phyloP scores from a whole-genome alignment of 2,329 filamentous ascomycete species.

The Fusarium longipes region DNA sequence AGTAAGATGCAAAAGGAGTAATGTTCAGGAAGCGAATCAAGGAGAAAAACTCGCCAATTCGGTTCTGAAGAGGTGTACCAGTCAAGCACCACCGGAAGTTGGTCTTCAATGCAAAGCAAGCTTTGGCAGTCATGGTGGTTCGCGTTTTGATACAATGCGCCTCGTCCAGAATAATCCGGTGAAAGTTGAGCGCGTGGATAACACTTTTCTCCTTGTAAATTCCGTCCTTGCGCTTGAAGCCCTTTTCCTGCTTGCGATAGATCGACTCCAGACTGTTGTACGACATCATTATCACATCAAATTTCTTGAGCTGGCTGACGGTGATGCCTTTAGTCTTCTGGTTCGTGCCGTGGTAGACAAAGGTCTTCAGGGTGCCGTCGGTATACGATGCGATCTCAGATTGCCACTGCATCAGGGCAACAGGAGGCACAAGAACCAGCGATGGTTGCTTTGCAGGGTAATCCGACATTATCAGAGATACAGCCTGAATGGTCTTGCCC shows the following conservation, averaged over 20 bases:
- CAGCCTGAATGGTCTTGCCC: slow-evolving; percentile 98
- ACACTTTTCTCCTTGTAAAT: slow-evolving; percentile 82
- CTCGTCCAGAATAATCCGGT: slow-evolving; percentile 93
- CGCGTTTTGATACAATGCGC: slow-evolving; percentile 94
- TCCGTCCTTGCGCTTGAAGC: slow-evolving; percentile 83
- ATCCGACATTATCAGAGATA: slow-evolving; percentile 98
- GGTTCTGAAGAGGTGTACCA: slow-evolving; percentile 94
- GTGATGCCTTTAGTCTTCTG: slow-evolving; percentile 82
- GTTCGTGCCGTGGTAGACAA: slow-evolving; percentile 91
- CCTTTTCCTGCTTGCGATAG: slow-evolving; percentile 91
- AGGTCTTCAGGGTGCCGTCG: slow-evolving; percentile 87
- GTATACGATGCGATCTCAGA: slow-evolving; percentile 85
- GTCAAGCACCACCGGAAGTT: slow-evolving; percentile 96
- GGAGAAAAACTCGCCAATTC: slow-evolving; percentile 97
- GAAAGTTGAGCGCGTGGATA: slow-evolving; percentile 88
- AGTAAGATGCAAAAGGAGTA: slow-evolving; percentile 89
- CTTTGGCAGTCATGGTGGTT: slow-evolving; percentile 90
- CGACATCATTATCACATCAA: slow-evolving; percentile 96
- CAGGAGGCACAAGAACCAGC: slow-evolving; percentile 89
- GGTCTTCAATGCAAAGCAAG: slow-evolving; percentile 90
- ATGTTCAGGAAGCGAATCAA: slow-evolving; percentile 91
- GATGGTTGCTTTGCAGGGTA: slow-evolving; percentile 86
- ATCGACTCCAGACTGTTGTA: slow-evolving; percentile 93
- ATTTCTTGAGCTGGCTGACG: slow-evolving; percentile 79
- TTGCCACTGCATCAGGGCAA: slow-evolving; percentile 96